Evolutionary conservation across 2,329 filamentous ascomycete genomes (phyloP).

Genomic region (Paramyrothecium sp.): DNA sequence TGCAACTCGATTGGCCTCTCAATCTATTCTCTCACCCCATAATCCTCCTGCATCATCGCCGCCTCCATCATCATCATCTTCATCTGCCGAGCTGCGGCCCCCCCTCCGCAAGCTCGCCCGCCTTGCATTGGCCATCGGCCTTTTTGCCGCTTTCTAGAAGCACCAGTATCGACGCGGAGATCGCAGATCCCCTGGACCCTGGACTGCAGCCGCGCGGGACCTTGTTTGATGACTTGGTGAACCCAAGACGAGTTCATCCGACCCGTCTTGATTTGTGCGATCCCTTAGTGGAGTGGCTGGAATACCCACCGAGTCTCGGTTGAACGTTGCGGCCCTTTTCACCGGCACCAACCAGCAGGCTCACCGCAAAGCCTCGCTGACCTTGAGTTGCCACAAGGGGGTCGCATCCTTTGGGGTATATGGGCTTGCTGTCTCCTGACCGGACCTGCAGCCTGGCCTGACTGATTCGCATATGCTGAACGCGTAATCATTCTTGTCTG

Average conservation of each 20-base stretch:
- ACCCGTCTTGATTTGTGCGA: no score
- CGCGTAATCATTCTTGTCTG: slow-evolving; percentile 12
- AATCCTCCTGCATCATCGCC: no score
- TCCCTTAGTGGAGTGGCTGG: no score
- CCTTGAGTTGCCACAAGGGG: background rate
- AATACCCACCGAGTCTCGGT: background rate
- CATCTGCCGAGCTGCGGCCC: no score
- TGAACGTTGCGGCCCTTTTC: background rate
- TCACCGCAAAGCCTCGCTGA: background rate
- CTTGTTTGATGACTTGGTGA: background rate
- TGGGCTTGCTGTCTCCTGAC: background rate
- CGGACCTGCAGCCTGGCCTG: background rate
- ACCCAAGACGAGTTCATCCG: no score
- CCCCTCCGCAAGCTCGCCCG: background rate
- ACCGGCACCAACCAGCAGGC: background rate
- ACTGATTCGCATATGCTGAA: background rate
- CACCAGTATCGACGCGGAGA: background rate
- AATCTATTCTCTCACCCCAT: no score
- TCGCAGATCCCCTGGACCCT: background rate
- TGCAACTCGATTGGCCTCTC: no score
- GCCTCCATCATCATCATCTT: no score
- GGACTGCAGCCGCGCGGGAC: background rate
- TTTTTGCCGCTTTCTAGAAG: background rate
- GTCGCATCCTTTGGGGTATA: background rate
- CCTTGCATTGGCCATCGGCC: background rate